Evolutionary conservation across 2,329 filamentous ascomycete genomes (phyloP).

Genomic region (Talaromyces pinophilus): DNA sequence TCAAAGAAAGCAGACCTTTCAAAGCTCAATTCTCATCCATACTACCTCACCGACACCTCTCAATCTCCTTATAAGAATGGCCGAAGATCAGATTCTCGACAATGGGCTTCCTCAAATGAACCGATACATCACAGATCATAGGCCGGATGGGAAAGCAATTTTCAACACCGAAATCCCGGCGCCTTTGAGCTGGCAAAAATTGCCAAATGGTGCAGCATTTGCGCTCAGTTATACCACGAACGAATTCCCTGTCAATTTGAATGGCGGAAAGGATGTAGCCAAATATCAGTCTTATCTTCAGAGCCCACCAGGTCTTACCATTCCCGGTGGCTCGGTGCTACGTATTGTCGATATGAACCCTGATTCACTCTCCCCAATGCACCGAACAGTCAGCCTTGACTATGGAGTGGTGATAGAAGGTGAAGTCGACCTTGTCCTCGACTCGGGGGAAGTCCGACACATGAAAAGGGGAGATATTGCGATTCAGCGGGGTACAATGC

Average conservation of each 20-base stretch:
- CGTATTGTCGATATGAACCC: slow-evolving; percentile 49
- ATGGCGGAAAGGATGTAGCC: slow-evolving; percentile 49
- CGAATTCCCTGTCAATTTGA: slow-evolving; percentile 50
- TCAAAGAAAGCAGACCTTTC: neutral
- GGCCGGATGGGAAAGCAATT: slow-evolving; percentile 18
- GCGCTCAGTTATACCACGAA: slow-evolving; percentile 54
- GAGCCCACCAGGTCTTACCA: slow-evolving; percentile 52
- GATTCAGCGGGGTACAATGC: slow-evolving; percentile 58
- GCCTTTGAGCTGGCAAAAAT: slow-evolving; percentile 17
- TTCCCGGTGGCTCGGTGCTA: slow-evolving; percentile 47
- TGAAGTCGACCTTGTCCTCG: slow-evolving; percentile 54
- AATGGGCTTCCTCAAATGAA: slow-evolving; percentile 18
- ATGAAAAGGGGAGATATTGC: slow-evolving; percentile 57
- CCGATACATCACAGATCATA: slow-evolving; percentile 24
- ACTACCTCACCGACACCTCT: neutral
- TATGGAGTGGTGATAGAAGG: slow-evolving; percentile 60
- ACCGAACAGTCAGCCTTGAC: slow-evolving; percentile 57
- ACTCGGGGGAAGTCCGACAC: slow-evolving; percentile 51
- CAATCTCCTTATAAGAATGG: neutral
- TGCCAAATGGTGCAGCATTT: slow-evolving; percentile 47
- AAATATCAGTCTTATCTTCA: slow-evolving; percentile 49
- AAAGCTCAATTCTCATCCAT: neutral
- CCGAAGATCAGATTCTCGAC: slow-evolving; percentile 14
- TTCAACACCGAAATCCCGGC: slow-evolving; percentile 10
- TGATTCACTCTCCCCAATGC: slow-evolving; percentile 44